Evolutionary conservation across 2,329 filamentous ascomycete genomes (phyloP), one percentile per base, ranked within the genome.

Genomic region (Xylariaceae sp.): DNA sequence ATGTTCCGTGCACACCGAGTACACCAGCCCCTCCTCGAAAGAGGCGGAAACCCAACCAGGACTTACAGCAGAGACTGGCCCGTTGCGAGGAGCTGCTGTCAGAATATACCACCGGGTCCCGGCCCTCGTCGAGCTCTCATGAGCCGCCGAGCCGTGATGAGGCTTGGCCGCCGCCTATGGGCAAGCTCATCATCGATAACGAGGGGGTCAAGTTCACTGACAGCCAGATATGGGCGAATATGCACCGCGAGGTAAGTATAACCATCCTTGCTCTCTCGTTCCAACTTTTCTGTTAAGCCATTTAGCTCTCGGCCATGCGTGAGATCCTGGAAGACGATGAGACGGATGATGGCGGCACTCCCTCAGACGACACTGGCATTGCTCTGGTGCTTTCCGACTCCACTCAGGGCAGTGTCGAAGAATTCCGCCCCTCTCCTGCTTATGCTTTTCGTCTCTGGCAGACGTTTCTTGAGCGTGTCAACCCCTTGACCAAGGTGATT

Each of bases 401-500:
- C 22, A 63, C 66, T 1, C 60, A 64, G 5, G 58, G 63, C 20
- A 70, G 63, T 36, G 55, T 69, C 12, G 70, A 75, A 42, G 71
- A 75, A 12, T 66, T 86, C 59, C 82, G 85, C 54, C 86, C 87
- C 0, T 70, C 79, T 4, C 76, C 82, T 0, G 74, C 79, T 11
- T 80, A 87, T 25, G 77, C 86, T 21, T 82, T 87, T 56, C 75
- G 76, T 40, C 72, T 92, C 5, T 92, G 87, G 87, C 83, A 89
- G 60, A 71, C 80, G 7, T 90, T 84, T 53, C 68, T 89, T 5
- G 81, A 88, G 39, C 82, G 87, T 49, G 81, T 91, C 44, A 86
- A 91, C 56, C 86, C 86, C 6, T 32, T 65, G 39, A 64, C 62
- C 40, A 64, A 64, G 45, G 58, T 82, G 37, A 80, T 88, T 20